These are phyloP conservation scores for Neonectria faginata DNA, from an alignment of 2,329 filamentous ascomycete species.

Conservation along the genomic window DNA sequence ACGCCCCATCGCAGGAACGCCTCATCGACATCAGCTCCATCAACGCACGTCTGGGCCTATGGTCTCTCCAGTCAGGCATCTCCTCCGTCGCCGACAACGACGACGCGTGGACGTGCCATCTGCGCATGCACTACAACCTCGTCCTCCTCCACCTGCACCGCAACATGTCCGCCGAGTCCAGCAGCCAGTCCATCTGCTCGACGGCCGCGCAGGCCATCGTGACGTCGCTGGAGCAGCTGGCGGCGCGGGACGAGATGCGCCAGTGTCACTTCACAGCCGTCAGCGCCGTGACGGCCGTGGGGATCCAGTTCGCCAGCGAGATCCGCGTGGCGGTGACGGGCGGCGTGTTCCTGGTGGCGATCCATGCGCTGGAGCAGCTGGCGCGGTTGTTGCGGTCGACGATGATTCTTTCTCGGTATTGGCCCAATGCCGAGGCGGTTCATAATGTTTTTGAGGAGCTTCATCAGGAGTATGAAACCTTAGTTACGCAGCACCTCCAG, in stretches of 20 bases:
- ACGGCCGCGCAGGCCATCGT: constrained; percentile 43
- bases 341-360: constrained; percentile 37
- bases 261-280: constrained; percentile 45
- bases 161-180: constrained; percentile 29
- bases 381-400: constrained; percentile 34
- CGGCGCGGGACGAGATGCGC: constrained; percentile 33
- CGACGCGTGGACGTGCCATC: constrained; percentile 38
- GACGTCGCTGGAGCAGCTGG: constrained; percentile 38
- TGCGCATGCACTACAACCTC: constrained; percentile 44
- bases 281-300: constrained; percentile 40
- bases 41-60: constrained; percentile 39
- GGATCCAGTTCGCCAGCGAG: constrained; percentile 41
- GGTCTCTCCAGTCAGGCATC: constrained; percentile 42
- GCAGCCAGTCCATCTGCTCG: constrained; percentile 41
- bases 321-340: constrained; percentile 37
- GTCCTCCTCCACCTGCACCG: constrained; percentile 41
- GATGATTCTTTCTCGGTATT: constrained; percentile 34
- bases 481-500: constrained; percentile 41
- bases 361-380: constrained; percentile 38
- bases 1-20: constrained; percentile 33
- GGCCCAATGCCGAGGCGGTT: constrained; percentile 43
- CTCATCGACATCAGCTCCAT: constrained; percentile 39
- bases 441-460: constrained; percentile 45
- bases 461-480: constrained; percentile 39
- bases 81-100: constrained; percentile 41